Base-by-base conservation (phyloP, 257 asterid genomes). In the Salvia hispanica region DNA sequence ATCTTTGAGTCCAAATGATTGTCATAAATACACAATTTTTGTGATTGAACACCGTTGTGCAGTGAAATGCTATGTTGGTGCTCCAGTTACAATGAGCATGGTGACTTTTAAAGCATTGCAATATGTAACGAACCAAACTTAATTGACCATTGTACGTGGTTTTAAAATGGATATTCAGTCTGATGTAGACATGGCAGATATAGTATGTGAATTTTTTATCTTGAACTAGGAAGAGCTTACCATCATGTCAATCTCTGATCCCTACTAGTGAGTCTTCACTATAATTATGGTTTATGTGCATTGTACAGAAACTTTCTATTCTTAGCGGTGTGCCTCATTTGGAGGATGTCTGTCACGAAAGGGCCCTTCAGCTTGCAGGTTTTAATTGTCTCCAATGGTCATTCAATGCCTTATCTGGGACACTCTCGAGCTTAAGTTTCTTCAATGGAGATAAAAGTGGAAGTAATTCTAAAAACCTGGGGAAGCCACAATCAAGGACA, bases 401-500 rank as follows among this genome's bases (percentile, higher is more conserved):
- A 25, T 70, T 34, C 68, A 66, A 78, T 71, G 80, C 80, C 61
- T 50, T 83, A 52, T 74, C 94, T 36, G 68, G 75, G 62, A 31
- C 85, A 3, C 75, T 75, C 67, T 74, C 70, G 89, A 64, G 80
- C 73, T 79, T 86, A 40, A 83, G 79, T 74, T 82, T 86, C 85
- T 80, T 82, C 83, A 71, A 70, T 46, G 90, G 85, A 69, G 80
- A 81, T 74, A 81, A 64, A 75, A 77, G 77, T 74, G 70, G 67
- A 79, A 78, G 68, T 65, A 73, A 62, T 42, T 68, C 85, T 52
- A 74, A 53, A 25, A 72, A 60, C 39, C 33, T 67, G 54, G 79
- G 79, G 56, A 86, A 79, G 77, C 72, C 82, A 6, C 74, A 66
- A 71, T 70, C 95, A 10, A 77, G 77, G 39, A 42, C 72, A 42